Evolutionary conservation across 179 eudicot species (phyloP).

Genomic region (Corrigiola litoralis): DNA sequence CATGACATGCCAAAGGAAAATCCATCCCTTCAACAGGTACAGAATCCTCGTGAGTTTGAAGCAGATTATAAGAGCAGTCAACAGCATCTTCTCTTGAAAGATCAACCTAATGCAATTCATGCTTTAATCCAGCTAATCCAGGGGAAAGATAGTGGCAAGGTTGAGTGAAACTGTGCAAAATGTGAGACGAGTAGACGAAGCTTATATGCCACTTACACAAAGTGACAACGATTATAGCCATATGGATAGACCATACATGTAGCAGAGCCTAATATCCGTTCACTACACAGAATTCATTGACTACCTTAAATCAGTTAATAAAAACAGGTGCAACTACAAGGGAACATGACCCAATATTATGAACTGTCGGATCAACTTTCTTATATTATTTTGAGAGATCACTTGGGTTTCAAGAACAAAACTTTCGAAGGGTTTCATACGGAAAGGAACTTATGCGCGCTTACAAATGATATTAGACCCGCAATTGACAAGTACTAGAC

Average conservation of each 20-base stretch:
- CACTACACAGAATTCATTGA: no score
- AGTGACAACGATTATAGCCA: neutral
- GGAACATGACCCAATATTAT: no score
- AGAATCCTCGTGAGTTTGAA: slow-evolving; percentile 1
- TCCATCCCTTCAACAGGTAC: slow-evolving; percentile 10
- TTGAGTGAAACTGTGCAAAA: neutral
- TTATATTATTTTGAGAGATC: no score
- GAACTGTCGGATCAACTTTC: no score
- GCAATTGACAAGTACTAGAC: no score
- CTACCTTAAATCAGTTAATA: no score
- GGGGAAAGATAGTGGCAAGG: neutral
- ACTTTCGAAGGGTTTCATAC: no score
- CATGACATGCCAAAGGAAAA: slow-evolving; percentile 8
- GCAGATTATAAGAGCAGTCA: slow-evolving; percentile 10
- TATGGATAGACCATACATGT: neutral
- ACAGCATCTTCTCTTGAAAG: slow-evolving; percentile 2
- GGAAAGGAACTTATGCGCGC: no score
- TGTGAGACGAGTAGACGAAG: neutral
- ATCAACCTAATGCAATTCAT: slow-evolving; percentile 12
- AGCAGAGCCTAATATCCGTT: no score
- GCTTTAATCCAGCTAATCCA: neutral
- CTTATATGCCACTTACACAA: neutral
- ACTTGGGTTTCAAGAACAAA: no score
- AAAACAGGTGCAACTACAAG: no score
- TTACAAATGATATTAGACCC: no score